Evolutionary conservation across 805 yeast genomes (phyloP), one percentile per base, ranked within the genome.

Genomic region (Yarrowia sp.): DNA sequence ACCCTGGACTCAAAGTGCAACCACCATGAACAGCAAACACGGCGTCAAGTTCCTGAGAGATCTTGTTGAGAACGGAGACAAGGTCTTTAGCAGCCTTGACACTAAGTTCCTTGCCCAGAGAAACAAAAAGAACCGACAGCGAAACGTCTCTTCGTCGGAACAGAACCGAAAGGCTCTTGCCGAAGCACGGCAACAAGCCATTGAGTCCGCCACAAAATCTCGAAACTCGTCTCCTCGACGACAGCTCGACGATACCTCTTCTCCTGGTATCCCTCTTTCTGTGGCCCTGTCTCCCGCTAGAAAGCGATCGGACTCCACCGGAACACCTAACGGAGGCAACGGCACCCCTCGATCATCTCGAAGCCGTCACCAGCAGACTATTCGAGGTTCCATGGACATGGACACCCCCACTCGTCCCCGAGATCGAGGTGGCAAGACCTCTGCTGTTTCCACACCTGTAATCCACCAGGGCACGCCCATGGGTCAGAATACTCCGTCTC

Each of bases 1-100:
- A 34, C 79, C 79, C 2, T 70, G 77, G 19, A 76, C 73, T 0
- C 72, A 73, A 9, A 73, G 75, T 1, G 72, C 74, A 0, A 55
- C 72, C 9, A 73, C 72, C 13, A 71, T 73, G 73, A 68, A 70
- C 19, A 78, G 76, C 60, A 67, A 61, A 40, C 79, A 76, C 66
- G 78, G 79, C 0, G 60, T 55, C 10, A 44, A 47, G 50, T 70
- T 77, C 20, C 42, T 77, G 1, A 20, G 49, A 9, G 76, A 73
- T 46, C 68, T 77, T 47, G 69, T 77, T 20, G 38, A 20, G 14
- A 66, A 73, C 33, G 68, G 71, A 8, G 70, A 70, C 3, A 68
- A 66, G 24, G 49, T 76, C 4, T 76, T 77, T 64, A 53, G 61
- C 14, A 60, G 67, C 13, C 65, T 73, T 14, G 68, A 71, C 15